Percentiles rank a stretch among this genome's conserved stretches.
Evolutionary conservation across 2,329 filamentous ascomycete species (phyloP).

Genomic region (Sarocladium brachiariae): DNA sequence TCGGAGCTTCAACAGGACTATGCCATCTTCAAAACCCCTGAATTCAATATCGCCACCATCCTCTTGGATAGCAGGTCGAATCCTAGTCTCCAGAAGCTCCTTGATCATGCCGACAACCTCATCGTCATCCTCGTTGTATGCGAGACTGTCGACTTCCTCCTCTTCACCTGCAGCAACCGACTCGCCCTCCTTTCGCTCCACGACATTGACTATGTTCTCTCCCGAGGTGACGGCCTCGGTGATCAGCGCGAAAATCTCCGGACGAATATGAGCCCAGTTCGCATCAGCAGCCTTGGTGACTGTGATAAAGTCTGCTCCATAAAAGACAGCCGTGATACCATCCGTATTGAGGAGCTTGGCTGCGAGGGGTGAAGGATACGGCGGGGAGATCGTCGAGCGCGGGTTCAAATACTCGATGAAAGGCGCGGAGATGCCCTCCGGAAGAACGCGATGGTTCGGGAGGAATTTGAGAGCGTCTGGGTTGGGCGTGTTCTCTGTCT

Average conservation of each 20-base stretch:
- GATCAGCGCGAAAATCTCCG: slow-evolving; percentile 91
- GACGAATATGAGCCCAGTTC: slow-evolving; percentile 91
- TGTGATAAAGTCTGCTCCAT: slow-evolving; percentile 92
- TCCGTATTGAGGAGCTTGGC: slow-evolving; percentile 88
- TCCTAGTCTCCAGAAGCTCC: slow-evolving; percentile 89
- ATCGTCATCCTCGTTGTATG: slow-evolving; percentile 82
- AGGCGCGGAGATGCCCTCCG: slow-evolving; percentile 61
- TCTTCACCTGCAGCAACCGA: slow-evolving; percentile 27
- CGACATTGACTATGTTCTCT: slow-evolving; percentile 68
- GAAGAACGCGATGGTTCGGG: slow-evolving; percentile 81
- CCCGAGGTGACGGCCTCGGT: slow-evolving; percentile 86
- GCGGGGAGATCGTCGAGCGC: slow-evolving; percentile 78
- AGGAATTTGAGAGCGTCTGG: slow-evolving; percentile 94
- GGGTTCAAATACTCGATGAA: slow-evolving; percentile 92
- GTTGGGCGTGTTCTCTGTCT: slow-evolving; percentile 92
- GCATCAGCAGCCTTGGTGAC: slow-evolving; percentile 84
- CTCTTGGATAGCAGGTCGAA: slow-evolving; percentile 92
- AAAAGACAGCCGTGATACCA: slow-evolving; percentile 91
- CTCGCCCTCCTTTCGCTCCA: slow-evolving; percentile 52
- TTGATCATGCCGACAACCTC: slow-evolving; percentile 99
- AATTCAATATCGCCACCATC: slow-evolving; percentile 98
- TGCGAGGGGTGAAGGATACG: slow-evolving; percentile 85
- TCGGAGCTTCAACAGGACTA: slow-evolving; percentile 78
- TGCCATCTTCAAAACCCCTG: slow-evolving; percentile 72
- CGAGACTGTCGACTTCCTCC: slow-evolving; percentile 60